These are phyloP conservation scores for Urtica urens DNA, from an alignment of 306 rosid genomes.

Conservation along the genomic window DNA sequence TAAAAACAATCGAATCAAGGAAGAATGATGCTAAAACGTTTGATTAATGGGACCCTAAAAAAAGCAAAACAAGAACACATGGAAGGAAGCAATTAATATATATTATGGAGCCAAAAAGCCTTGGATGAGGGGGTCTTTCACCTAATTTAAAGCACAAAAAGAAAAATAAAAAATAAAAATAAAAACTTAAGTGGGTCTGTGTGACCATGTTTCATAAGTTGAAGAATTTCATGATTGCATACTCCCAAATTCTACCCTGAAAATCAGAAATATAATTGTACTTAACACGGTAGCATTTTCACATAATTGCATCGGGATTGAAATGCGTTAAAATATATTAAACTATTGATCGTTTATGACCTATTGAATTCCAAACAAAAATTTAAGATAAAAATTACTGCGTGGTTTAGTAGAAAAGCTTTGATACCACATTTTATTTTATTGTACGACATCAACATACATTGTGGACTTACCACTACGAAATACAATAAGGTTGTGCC, in stretches of 20 bases:
- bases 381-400: no score
- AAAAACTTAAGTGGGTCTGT: not conserved
- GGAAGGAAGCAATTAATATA: not conserved
- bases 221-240: constrained; percentile 1
- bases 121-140: not conserved
- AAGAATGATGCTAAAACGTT: not conserved
- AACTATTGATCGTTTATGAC: no score
- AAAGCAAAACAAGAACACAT: not conserved
- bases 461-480: no score
- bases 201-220: not conserved
- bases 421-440: no score
- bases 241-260: no score
- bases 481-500: not conserved
- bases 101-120: not conserved
- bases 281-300: no score
- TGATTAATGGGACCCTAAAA: constrained; percentile 4
- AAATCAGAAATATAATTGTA: no score
- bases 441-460: no score
- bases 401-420: no score
- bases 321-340: no score
- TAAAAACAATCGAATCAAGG: not conserved
- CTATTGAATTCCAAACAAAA: no score
- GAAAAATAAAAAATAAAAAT: not conserved
- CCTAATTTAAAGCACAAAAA: not conserved
- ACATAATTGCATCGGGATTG: no score